Base-by-base conservation (phyloP, 1,284 basidiomycete species). In the Leccinum solheimii region DNA sequence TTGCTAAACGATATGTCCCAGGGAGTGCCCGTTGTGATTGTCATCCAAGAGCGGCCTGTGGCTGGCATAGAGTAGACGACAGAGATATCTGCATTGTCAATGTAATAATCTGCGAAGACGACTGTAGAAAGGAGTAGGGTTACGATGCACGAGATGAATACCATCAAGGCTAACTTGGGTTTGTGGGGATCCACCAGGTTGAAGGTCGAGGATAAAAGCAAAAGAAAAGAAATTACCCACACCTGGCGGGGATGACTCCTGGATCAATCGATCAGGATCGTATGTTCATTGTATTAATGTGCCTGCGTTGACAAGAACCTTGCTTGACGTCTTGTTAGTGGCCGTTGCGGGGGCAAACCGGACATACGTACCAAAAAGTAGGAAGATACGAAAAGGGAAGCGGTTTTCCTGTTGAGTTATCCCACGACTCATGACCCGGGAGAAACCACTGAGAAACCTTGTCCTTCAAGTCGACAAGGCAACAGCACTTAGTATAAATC, bases 101-200 rank as follows among this genome's bases (percentile, higher is more conserved):
- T 49, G 13, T 9, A 14, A 49, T 49, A 49, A 49, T 49, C 23
- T 26, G 48, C 48, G 8, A 49, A 49, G 7, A 26, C 61, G 32
- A 45, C 13, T 8, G 60, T 61, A 21, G 62, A 57, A 49, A 68
- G n/a, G 32, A 72, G 50, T 16, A 70, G 26, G 27, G 19, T 23
- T 5, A 13, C 7, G 36, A 67, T 32, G 50, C 55, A 60, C 62
- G 56, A 49, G n/a, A 43, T 13, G 45, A 7, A 55, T 54, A 30
- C 49, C 62, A 59, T 71, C 21, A 43, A 49, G 43, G 21, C 49
- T 45, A 30, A 23, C 40, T 34, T 50, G 26, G 30, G 23, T 32
- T 53, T 8, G 36, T 2, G 13, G 51, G 38, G 2, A 55, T 19
- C 53, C 32, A 16, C 27, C n/a, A 48, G 48, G 16, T 21, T 51